Evolutionary conservation across 179 eudicot genomes (phyloP), one percentile per base, ranked within the genome.

Genomic region (Heliamphora pulchella): DNA sequence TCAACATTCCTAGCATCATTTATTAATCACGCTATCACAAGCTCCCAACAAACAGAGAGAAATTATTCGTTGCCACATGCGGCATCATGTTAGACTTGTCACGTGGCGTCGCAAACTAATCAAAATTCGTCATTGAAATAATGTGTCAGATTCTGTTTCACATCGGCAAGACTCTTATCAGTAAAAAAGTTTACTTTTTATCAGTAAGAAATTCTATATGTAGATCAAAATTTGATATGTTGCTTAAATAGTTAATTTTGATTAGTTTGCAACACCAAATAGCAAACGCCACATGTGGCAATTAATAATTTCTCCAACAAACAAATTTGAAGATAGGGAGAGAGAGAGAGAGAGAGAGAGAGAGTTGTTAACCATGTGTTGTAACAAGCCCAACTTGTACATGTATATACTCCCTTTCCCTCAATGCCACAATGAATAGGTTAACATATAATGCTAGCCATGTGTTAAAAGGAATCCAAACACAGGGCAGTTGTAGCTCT

Each of bases 401-500:
- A 10, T 78, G 15, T 57, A 31, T 58, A 57, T 5, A 13, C 55
- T 65, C 67, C 58, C 20, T 73, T 55, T 31, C 71, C 68, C 48
- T 47, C 50, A 57, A 20, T 20, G 71, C 31, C 78, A 10, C 85
- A 66, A 65, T 82, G 80, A 51, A 80, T 80, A 31, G n/a, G 62
- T 74, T 39, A 43, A 68, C 71, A 67, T 55, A 47, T 61, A 71
- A 77, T 80, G 66, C 68, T 80, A 77, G 77, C 81, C 87, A 85
- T 82, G 87, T 82, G 85, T 82, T 82, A 39, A 46, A 76, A 68
- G 75, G 82, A 80, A 82, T 79, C 79, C 78, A 22, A 72, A 31
- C 73, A 72, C 61, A 53, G 51, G 44, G 55, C 22, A 74, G 13
- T 61, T 71, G 70, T 80, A 54, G 58, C 41, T 66, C 22, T 65